Percentiles rank a stretch among this genome's conserved stretches.
Evolutionary conservation across 148 eudicot species (phyloP).

Genomic region (Silene latifolia): DNA sequence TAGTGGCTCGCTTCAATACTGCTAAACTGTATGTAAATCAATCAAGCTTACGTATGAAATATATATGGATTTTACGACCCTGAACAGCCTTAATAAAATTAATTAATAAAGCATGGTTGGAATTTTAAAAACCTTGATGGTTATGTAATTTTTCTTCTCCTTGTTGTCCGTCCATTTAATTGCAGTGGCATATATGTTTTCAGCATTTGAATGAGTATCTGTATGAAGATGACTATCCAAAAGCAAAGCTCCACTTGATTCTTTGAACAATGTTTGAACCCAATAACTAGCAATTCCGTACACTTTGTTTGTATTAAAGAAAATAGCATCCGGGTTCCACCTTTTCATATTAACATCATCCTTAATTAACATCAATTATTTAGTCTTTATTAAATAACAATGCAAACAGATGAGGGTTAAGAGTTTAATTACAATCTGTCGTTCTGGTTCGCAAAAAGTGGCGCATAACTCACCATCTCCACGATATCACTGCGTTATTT

Average conservation of each 20-base stretch:
- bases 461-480: constrained; percentile 89
- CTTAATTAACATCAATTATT: not conserved
- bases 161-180: constrained; percentile 44
- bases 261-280: constrained; percentile 74
- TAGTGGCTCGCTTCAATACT: not conserved
- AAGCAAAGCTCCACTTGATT: constrained; percentile 71
- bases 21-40: no score
- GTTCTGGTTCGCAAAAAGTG: constrained; percentile 60
- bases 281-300: constrained; percentile 84
- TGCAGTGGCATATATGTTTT: constrained; percentile 52
- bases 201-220: constrained; percentile 23
- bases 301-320: constrained; percentile 50
- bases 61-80: no score
- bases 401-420: not conserved
- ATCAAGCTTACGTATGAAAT: no score
- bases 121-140: constrained; percentile 46
- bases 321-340: constrained; percentile 81
- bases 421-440: constrained; percentile 30
- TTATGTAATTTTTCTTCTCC: constrained; percentile 40
- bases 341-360: constrained; percentile 20
- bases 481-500: constrained; percentile 66
- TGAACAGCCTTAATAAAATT: no score
- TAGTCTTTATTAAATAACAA: not conserved
- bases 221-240: constrained; percentile 41
- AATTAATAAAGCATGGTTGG: not conserved